Conservation (phyloP, 169 alveolate species). For the Plasmodium gonderi region DNA sequence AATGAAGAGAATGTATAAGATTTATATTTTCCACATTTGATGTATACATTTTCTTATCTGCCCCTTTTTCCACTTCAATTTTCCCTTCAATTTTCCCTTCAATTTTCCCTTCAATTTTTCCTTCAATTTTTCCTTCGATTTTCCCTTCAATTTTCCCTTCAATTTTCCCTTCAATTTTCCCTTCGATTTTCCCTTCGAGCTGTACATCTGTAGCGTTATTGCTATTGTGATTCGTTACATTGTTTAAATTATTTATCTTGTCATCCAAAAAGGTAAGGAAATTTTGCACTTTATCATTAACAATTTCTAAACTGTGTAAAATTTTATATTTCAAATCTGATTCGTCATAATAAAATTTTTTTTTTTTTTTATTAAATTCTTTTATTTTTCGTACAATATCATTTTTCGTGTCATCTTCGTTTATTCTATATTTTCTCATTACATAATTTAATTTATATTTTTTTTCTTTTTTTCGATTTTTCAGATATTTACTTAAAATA, state of each 20-base stretch:
- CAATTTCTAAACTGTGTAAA: neutral
- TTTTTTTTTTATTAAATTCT: slow-evolving; percentile 33
- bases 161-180: no score
- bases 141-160: no score
- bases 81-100: no score
- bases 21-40: neutral
- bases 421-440: slow-evolving; percentile 27
- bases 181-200: no score
- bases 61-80: no score
- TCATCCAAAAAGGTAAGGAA: slow-evolving; percentile 5
- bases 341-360: neutral
- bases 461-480: slow-evolving; percentile 34
- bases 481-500: slow-evolving; percentile 25
- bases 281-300: slow-evolving; percentile 1
- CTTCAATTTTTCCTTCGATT: no score
- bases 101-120: no score
- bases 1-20: neutral
- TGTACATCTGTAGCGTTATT: neutral
- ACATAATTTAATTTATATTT: slow-evolving; percentile 50
- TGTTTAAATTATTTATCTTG: slow-evolving; percentile 35
- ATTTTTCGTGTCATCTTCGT: slow-evolving; percentile 2
- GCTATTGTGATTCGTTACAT: slow-evolving; percentile 2
- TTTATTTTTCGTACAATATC: slow-evolving; percentile 37
- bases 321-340: neutral
- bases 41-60: no score